Conservation (phyloP, 768 basidiomycete species). For the Naematelia aurantialba region DNA sequence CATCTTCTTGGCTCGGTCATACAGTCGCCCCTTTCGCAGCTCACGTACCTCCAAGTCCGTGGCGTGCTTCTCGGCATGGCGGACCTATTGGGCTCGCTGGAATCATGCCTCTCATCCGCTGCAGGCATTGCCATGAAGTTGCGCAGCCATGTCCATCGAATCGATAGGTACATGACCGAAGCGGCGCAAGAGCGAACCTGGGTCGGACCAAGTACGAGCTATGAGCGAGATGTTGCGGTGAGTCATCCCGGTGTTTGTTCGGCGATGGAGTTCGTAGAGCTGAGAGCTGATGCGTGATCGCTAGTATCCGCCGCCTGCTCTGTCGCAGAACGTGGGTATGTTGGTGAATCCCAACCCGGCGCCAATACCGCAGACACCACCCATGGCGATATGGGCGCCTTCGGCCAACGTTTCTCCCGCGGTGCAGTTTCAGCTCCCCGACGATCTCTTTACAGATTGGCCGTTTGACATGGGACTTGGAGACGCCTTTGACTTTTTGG, state of each 20-base stretch:
- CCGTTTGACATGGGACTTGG: constrained; percentile 30
- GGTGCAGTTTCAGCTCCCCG: constrained; percentile 23
- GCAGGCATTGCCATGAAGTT: constrained; percentile 17
- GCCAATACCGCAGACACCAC: background rate
- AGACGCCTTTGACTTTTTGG: constrained; percentile 37
- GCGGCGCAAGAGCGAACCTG: constrained; percentile 11
- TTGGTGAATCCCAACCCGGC: background rate
- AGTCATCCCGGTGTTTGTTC: background rate
- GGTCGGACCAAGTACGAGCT: background rate
- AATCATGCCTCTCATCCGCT: constrained; percentile 15
- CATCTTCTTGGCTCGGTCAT: constrained; percentile 41
- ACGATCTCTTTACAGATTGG: constrained; percentile 34
- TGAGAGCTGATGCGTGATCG: too few species aligned
- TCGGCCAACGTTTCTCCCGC: constrained; percentile 4
- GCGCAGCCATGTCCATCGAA: constrained; percentile 19
- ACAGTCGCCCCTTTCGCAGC: constrained; percentile 31
- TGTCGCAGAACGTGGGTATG: background rate
- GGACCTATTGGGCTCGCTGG: constrained; percentile 30
- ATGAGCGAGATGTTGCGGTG: constrained; percentile 1
- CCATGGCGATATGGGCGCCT: constrained; percentile 1
- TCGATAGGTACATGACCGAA: constrained; percentile 23
- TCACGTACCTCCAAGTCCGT: constrained; percentile 33
- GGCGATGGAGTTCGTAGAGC: too few species aligned
- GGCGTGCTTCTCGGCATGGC: constrained; percentile 36
- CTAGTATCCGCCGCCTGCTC: background rate